Conservation (phyloP, 75 land plant genomes). For the Selaginella tamariscina region DNA sequence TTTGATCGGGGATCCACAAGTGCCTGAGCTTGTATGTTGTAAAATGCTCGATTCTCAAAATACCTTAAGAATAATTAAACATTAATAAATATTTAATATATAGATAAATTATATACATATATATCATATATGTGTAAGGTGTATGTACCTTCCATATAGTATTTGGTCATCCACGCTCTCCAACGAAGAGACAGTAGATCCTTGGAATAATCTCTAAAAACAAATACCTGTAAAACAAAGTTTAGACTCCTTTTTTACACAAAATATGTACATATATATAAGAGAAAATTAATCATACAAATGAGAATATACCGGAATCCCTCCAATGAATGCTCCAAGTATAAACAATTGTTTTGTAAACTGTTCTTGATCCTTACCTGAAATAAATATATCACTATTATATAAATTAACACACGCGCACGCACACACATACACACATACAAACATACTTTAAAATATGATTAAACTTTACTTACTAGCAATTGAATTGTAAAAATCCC, state of each 20-base stretch:
- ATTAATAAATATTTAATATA: no score
- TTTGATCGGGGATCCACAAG: conserved; percentile 92
- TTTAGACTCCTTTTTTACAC: no score
- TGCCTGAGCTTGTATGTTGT: conserved; percentile 90
- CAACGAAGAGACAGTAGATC: conserved; percentile 80
- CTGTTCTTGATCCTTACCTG: conserved; percentile 95
- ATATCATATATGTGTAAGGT: no score
- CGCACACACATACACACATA: not conserved
- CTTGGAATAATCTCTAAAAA: conserved; percentile 82
- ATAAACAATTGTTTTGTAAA: conserved; percentile 77
- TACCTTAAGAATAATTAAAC: no score
- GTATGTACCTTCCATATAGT: conserved; percentile 80
- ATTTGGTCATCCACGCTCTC: conserved; percentile 97
- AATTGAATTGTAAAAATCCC: conserved; percentile 2
- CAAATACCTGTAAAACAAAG: conserved; percentile 58
- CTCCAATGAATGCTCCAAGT: conserved; percentile 78
- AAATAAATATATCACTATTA: not conserved
- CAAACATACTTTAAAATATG: not conserved
- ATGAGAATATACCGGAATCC: conserved; percentile 90
- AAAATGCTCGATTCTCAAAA: conserved; percentile 67
- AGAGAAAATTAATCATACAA: not conserved
- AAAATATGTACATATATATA: not conserved
- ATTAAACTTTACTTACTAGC: conserved; percentile 9
- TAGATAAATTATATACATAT: no score
- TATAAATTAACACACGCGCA: no score